Percentiles rank a stretch among this genome's conserved stretches.
phyloP scores from a whole-genome alignment of 139 green algal genomes.

The Volvox africanus region DNA sequence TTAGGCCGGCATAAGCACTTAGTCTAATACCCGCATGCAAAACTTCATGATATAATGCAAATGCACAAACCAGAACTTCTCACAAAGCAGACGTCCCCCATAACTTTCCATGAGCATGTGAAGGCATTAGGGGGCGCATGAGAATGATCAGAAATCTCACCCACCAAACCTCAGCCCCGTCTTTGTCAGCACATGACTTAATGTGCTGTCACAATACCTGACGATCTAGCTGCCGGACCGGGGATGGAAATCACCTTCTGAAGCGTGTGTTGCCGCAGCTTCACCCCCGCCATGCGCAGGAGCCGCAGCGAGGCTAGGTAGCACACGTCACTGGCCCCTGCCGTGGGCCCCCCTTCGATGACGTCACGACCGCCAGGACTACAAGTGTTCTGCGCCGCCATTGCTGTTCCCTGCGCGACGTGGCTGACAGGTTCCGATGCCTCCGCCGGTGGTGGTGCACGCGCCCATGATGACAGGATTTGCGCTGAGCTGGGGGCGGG shows the following conservation, averaged over 20 bases:
- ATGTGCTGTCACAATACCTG: too few species aligned
- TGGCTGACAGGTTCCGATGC: background rate
- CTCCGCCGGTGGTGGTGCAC: background rate
- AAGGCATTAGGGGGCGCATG: too few species aligned
- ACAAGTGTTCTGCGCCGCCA: background rate
- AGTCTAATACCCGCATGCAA: too few species aligned
- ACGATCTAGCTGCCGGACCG: background rate
- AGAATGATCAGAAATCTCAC: too few species aligned
- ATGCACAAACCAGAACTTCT: too few species aligned
- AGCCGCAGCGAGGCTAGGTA: slow-evolving; percentile 80
- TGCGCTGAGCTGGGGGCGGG: background rate
- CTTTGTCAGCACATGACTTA: too few species aligned
- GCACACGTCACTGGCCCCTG: slow-evolving; percentile 16
- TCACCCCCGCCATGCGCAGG: slow-evolving; percentile 80
- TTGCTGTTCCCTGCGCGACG: background rate
- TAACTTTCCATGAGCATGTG: too few species aligned
- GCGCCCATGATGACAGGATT: slow-evolving; percentile 40
- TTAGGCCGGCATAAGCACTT: too few species aligned
- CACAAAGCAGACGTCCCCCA: too few species aligned
- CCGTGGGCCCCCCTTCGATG: background rate
- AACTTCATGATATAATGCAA: too few species aligned
- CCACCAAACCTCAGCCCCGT: too few species aligned
- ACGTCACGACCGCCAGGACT: background rate
- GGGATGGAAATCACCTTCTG: background rate
- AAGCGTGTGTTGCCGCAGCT: slow-evolving; percentile 78